Evolutionary conservation across 225 moss, liverwort and hornwort genomes (phyloP), one percentile per base, ranked within the genome.

Genomic region (Bryoerythrophyllum caledonicum): DNA sequence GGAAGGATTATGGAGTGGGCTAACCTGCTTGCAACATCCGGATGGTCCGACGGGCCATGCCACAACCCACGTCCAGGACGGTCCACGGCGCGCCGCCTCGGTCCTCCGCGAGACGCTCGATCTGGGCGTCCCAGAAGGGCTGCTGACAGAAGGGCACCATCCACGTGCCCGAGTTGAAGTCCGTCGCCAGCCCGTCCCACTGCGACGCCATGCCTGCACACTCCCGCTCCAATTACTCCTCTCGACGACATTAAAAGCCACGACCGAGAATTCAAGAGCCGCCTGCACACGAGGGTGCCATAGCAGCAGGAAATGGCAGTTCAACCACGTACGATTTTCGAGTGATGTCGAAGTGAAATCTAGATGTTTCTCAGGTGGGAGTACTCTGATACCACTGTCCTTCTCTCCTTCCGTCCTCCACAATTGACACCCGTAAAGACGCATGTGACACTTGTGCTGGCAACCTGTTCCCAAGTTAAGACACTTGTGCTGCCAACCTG

Each of bases 381-480:
- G 46, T 4, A 4, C 6, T 16, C 6, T 17, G 48, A 49, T 49
- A 19, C 19, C 19, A 1, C 1, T 17, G 48, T 19, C n/a, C n/a
- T n/a, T n/a, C n/a, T n/a, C n/a, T n/a, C n/a, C n/a, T n/a, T n/a
- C n/a, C n/a, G n/a, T n/a, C n/a, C n/a, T n/a, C n/a, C n/a, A n/a
- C n/a, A n/a, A n/a, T n/a, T n/a, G n/a, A n/a, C n/a, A n/a, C n/a
- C n/a, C n/a, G n/a, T n/a, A n/a, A n/a, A n/a, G n/a, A n/a, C n/a
- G n/a, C n/a, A n/a, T n/a, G n/a, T n/a, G n/a, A 67, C 84, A 32
- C 82, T 92, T 32, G 83, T 90, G 63, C 74, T 90, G 56, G 74
- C 86, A 59, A 82, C 87, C 63, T 94, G 94, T 89, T 87, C 87
- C 65, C 94, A 90, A 76, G 91, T 86, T 51, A 92, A 91, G 82